phyloP scores from a whole-genome alignment of 257 asterid genomes.

The Solanum pinnatisectum region DNA sequence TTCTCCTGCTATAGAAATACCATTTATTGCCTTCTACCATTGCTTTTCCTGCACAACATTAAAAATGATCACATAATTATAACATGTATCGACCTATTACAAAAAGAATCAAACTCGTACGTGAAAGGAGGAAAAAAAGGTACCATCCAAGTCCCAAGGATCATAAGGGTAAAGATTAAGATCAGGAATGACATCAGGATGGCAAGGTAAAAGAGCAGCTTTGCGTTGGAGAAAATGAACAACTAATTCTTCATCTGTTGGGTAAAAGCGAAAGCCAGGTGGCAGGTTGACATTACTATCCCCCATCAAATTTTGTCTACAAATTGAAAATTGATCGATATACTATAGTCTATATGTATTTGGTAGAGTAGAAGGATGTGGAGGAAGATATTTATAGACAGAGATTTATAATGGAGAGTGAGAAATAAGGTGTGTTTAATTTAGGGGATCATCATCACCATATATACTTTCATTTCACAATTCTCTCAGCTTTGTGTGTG shows the following conservation, averaged over 20 bases:
- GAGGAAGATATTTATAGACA: conserved; percentile 38
- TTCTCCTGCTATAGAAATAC: conserved; percentile 85
- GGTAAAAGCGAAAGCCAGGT: conserved; percentile 86
- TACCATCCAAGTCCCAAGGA: conserved; percentile 94
- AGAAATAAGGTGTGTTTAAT: conserved; percentile 27
- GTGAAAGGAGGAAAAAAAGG: background rate
- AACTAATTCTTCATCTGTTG: conserved; percentile 86
- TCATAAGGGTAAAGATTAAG: conserved; percentile 86
- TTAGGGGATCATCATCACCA: conserved; percentile 18
- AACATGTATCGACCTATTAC: too few relatives aligned
- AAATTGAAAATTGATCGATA: too few relatives aligned
- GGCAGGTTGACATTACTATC: conserved; percentile 64
- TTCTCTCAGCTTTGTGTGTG: background rate
- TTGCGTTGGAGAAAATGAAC: conserved; percentile 96
- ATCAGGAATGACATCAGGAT: conserved; percentile 93
- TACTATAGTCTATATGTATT: background rate
- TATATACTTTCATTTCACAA: background rate
- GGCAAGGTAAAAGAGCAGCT: conserved; percentile 71
- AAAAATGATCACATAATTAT: background rate
- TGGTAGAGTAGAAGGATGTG: background rate
- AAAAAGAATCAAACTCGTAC: background rate
- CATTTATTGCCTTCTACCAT: conserved; percentile 89
- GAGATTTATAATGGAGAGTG: background rate
- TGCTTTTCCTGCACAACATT: conserved; percentile 54
- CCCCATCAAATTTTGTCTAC: conserved; percentile 21